Evolutionary conservation across 192 early-diverging fungal species (phyloP).

Genomic region (Diversispora eburnea): DNA sequence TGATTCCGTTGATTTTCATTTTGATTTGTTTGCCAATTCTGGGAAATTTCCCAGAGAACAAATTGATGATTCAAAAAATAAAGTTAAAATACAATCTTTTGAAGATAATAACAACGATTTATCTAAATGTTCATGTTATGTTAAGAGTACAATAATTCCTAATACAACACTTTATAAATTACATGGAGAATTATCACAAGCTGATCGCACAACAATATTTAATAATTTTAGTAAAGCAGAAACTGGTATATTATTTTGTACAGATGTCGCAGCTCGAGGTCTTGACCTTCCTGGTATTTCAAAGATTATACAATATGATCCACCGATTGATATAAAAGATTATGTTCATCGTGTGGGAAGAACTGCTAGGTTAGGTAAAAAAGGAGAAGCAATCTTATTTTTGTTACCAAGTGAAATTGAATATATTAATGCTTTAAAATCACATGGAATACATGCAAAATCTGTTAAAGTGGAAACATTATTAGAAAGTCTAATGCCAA

Average conservation of each 20-base stretch:
- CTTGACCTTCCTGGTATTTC: slow-evolving; percentile 93
- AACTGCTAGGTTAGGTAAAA: slow-evolving; percentile 89
- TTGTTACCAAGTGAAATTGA: slow-evolving; percentile 86
- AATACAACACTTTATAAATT: slow-evolving; percentile 74
- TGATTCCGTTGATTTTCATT: slow-evolving; percentile 95
- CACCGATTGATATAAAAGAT: slow-evolving; percentile 87
- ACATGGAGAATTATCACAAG: slow-evolving; percentile 85
- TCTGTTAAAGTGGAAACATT: slow-evolving; percentile 55
- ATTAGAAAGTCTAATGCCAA: slow-evolving; percentile 53
- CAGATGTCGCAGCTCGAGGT: slow-evolving; percentile 96
- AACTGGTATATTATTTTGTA: slow-evolving; percentile 85
- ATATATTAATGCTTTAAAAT: slow-evolving; percentile 64
- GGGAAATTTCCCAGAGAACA: slow-evolving; percentile 44
- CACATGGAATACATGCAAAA: slow-evolving; percentile 55
- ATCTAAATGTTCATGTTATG: not conserved
- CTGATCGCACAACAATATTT: slow-evolving; percentile 72
- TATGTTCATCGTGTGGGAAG: slow-evolving; percentile 98
- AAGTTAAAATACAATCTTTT: slow-evolving; percentile 32
- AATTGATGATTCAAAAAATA: slow-evolving; percentile 40
- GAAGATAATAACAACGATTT: no score
- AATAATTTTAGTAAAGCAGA: slow-evolving; percentile 59
- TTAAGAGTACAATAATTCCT: slow-evolving; percentile 61
- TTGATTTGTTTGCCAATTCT: slow-evolving; percentile 73
- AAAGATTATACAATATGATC: slow-evolving; percentile 93
- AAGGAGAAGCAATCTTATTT: slow-evolving; percentile 82